Conservation (phyloP, 1,284 basidiomycete species). For the Ustilago loliicola region DNA sequence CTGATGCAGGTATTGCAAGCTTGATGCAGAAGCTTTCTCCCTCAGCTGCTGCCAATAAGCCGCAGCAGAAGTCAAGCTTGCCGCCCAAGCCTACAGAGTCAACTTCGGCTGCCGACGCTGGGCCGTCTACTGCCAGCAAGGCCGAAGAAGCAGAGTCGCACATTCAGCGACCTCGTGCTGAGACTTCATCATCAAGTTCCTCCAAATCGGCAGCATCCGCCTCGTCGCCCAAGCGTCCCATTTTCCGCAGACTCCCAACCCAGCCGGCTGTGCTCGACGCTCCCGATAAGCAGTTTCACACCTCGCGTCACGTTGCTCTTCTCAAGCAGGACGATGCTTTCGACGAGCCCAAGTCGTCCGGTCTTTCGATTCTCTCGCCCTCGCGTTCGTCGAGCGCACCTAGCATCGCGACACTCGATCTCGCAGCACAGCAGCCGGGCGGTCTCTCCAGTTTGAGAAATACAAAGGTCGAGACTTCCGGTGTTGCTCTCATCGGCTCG, state of each 20-base stretch:
- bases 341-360: slow-evolving; percentile 37
- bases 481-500: slow-evolving; percentile 42
- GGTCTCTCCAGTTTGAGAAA: slow-evolving; percentile 36
- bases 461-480: slow-evolving; percentile 40
- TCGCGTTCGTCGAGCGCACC: slow-evolving; percentile 36
- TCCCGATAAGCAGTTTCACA: slow-evolving; percentile 30
- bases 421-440: slow-evolving; percentile 39
- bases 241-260: slow-evolving; percentile 24
- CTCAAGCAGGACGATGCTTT: slow-evolving; percentile 34
- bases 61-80: not conserved
- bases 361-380: slow-evolving; percentile 40
- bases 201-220: not conserved
- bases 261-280: slow-evolving; percentile 12
- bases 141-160: not conserved
- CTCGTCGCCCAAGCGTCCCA: slow-evolving; percentile 5
- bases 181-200: not conserved
- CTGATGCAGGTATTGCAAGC: slow-evolving; percentile 23
- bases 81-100: not conserved
- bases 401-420: slow-evolving; percentile 38
- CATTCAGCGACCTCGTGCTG: not conserved
- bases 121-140: not conserved
- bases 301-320: slow-evolving; percentile 22
- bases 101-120: not conserved
- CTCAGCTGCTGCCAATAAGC: slow-evolving; percentile 24
- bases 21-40: slow-evolving; percentile 33